A percentile compares a stretch with the other conserved stretches of the same genome.
Evolutionary conservation across 1,284 basidiomycete species (phyloP).

Genomic region (Apiotrichum domesticum): DNA sequence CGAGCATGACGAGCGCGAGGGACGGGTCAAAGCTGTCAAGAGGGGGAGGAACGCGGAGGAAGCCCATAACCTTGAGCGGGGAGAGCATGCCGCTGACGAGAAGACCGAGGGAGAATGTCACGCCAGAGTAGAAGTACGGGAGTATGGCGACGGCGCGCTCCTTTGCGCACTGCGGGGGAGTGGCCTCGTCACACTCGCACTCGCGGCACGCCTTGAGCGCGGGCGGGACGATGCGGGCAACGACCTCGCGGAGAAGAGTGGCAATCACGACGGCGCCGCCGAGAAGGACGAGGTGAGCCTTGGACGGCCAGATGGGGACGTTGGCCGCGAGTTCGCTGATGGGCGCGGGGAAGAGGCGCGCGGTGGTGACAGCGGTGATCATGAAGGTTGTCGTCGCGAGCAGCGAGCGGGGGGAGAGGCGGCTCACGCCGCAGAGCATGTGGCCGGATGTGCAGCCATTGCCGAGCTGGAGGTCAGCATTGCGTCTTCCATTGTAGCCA

Average conservation of each 20-base stretch:
- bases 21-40: constrained; percentile 47
- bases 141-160: background rate
- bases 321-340: constrained; percentile 12
- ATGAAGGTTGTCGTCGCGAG: constrained; percentile 56
- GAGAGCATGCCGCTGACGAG: constrained; percentile 56
- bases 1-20: constrained; percentile 48
- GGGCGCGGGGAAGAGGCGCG: constrained; percentile 45
- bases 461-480: constrained; percentile 5
- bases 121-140: constrained; percentile 50
- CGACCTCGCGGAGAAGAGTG: background rate
- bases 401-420: constrained; percentile 55
- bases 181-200: background rate
- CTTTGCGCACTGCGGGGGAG: background rate
- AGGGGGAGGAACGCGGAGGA: constrained; percentile 48
- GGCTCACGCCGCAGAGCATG: constrained; percentile 62
- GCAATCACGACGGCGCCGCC: constrained; percentile 49
- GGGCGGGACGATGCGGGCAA: background rate
- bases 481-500: too few species aligned
- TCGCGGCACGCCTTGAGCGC: background rate
- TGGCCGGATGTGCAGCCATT: constrained; percentile 50
- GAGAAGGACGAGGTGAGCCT: constrained; percentile 47
- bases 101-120: constrained; percentile 57
- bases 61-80: constrained; percentile 54
- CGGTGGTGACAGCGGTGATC: constrained; percentile 50
- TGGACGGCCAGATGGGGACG: constrained; percentile 4